Percentiles rank a stretch among this genome's conserved stretches.
Evolutionary conservation across 2,329 filamentous ascomycete genomes (phyloP).

Genomic region (Sarocladium kiliense): DNA sequence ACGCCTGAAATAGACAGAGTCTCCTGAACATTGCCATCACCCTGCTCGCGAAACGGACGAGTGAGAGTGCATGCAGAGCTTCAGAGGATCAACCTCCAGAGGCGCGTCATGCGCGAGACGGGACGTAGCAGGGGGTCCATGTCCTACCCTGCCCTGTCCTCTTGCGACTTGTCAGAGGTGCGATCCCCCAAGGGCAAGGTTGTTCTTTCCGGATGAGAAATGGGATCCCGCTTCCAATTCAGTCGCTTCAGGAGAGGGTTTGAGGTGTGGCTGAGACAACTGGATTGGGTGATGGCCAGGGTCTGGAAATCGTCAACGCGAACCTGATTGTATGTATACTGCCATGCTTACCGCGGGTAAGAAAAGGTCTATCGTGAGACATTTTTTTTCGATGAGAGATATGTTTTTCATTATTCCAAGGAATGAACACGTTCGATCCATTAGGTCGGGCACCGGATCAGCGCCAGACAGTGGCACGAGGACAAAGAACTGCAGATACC

Average conservation of each 20-base stretch:
- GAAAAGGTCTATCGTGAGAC: neutral
- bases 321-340: neutral
- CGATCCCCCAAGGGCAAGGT: neutral
- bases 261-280: constrained; percentile 8
- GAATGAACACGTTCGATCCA: neutral
- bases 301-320: neutral
- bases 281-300: neutral
- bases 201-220: neutral
- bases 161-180: constrained; percentile 5
- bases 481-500: neutral
- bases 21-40: neutral
- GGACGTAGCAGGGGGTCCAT: neutral
- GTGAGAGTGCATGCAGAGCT: neutral
- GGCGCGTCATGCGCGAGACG: neutral
- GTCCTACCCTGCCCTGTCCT: neutral
- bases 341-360: neutral
- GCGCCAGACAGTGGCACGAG: neutral
- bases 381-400: neutral
- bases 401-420: neutral
- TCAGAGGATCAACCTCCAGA: neutral
- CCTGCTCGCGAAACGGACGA: neutral
- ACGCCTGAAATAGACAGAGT: neutral
- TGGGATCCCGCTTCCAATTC: too few relatives aligned
- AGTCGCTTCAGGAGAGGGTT: neutral
- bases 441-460: neutral